phyloP scores from a whole-genome alignment of 179 eudicot species.

The Patellifolia procumbens region DNA sequence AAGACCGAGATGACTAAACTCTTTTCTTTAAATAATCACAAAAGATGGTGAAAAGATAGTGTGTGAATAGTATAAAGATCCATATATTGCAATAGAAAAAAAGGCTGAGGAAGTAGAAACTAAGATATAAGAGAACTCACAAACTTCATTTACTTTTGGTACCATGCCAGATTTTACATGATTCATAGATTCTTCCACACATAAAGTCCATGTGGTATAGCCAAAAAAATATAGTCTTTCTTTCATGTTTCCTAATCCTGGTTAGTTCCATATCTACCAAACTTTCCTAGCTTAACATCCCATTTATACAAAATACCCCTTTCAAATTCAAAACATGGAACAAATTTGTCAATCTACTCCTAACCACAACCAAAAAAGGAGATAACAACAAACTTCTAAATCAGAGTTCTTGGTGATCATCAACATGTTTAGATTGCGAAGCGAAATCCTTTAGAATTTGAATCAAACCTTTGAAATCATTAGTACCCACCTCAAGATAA shows the following conservation, averaged over 20 bases:
- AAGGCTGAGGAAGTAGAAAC: background rate
- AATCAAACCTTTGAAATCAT: slow-evolving; percentile 61
- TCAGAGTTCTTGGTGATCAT: slow-evolving; percentile 36
- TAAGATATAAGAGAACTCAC: background rate
- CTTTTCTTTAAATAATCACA: too few species aligned
- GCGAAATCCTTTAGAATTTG: slow-evolving; percentile 64
- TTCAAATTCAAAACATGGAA: background rate
- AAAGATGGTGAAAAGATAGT: too few species aligned
- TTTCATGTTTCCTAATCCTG: background rate
- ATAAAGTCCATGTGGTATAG: background rate
- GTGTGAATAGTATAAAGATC: too few species aligned
- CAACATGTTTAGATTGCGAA: slow-evolving; percentile 37
- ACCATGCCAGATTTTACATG: background rate
- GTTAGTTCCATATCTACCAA: background rate
- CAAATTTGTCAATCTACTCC: too few species aligned
- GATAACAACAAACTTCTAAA: background rate
- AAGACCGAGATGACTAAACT: too few species aligned
- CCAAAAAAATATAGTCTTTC: background rate
- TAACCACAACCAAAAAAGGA: background rate
- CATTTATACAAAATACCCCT: background rate
- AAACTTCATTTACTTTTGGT: background rate
- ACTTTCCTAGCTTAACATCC: background rate
- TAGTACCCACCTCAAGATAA: slow-evolving; percentile 68
- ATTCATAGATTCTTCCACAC: background rate
- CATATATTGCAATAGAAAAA: too few species aligned